These are phyloP conservation scores for Rosa persica DNA, from an alignment of 306 rosid genomes.

Conservation along the genomic window DNA sequence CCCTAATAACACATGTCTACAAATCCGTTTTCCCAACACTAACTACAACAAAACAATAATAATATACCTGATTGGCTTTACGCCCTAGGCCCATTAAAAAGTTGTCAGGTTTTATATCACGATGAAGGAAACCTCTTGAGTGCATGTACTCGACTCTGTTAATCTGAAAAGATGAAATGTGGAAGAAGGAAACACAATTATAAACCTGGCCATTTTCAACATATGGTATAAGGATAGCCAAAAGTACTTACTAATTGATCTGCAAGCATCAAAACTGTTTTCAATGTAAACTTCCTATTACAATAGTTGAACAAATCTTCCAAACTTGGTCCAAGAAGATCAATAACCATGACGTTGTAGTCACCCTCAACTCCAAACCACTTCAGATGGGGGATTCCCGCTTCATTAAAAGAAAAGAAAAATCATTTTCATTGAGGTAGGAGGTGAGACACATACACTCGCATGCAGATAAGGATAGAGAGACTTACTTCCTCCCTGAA, in stretches of 20 bases:
- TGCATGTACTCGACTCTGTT: slow-evolving; percentile 99
- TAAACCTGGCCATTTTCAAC: slow-evolving; percentile 19
- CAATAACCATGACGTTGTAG: slow-evolving; percentile 93
- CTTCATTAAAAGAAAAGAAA: slow-evolving; percentile 47
- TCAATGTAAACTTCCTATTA: slow-evolving; percentile 82
- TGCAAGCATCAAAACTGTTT: slow-evolving; percentile 96
- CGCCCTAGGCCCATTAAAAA: slow-evolving; percentile 98
- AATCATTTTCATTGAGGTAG: slow-evolving; percentile 18
- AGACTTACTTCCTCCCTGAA: slow-evolving; percentile 98
- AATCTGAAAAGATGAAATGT: slow-evolving; percentile 56
- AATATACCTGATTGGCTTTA: slow-evolving; percentile 91
- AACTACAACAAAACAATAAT: slow-evolving; percentile 10
- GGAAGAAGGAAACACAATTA: not conserved
- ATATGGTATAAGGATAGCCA: slow-evolving; percentile 20
- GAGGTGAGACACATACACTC: not conserved
- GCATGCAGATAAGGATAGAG: slow-evolving; percentile 12
- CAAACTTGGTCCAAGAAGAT: slow-evolving; percentile 99
- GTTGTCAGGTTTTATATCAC: slow-evolving; percentile 99
- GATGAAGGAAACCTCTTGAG: slow-evolving; percentile 98
- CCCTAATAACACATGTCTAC: not conserved
- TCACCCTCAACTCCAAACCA: slow-evolving; percentile 99
- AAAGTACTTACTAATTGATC: slow-evolving; percentile 83
- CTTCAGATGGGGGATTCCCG: slow-evolving; percentile 97
- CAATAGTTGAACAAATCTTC: slow-evolving; percentile 98
- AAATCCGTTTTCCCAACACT: not conserved